phyloP scores from a whole-genome alignment of 2,329 filamentous ascomycete species.

The Clarireedia paspali region DNA sequence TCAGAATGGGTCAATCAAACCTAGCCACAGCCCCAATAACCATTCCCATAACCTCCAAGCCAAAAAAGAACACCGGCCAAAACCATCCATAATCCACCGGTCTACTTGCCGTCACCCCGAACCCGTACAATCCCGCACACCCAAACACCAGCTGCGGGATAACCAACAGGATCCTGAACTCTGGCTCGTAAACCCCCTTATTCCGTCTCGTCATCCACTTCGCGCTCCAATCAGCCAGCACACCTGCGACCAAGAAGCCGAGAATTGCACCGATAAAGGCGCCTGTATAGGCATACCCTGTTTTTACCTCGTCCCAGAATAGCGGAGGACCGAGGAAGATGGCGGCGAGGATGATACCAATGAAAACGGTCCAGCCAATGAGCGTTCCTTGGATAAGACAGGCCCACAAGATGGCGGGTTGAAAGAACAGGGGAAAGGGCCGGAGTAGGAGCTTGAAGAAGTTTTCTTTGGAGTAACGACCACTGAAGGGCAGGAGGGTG shows the following conservation, averaged over 20 bases:
- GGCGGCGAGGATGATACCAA: conserved; percentile 73
- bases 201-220: conserved; percentile 66
- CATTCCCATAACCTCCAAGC: conserved; percentile 81
- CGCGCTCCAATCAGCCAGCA: conserved; percentile 66
- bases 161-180: conserved; percentile 79
- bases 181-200: conserved; percentile 78
- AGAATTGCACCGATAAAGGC: conserved; percentile 77
- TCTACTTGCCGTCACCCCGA: conserved; percentile 64
- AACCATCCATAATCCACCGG: conserved; percentile 61
- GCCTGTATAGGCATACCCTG: conserved; percentile 80
- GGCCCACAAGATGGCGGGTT: conserved; percentile 78
- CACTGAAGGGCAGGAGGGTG: conserved; percentile 66
- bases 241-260: conserved; percentile 69
- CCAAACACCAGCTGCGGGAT: conserved; percentile 75
- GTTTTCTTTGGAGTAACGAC: conserved; percentile 69
- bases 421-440: conserved; percentile 74
- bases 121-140: conserved; percentile 74
- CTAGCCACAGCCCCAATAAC: conserved; percentile 83
- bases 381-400: conserved; percentile 77
- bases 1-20: conserved; percentile 25
- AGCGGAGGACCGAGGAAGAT: conserved; percentile 76
- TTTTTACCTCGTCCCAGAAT: conserved; percentile 73
- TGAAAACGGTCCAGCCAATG: conserved; percentile 94
- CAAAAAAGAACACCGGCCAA: conserved; percentile 70
- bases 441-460: conserved; percentile 61